Evolutionary conservation across 2,329 filamentous ascomycete species (phyloP), one percentile per base, ranked within the genome.

Genomic region (Penicillium oxalicum): DNA sequence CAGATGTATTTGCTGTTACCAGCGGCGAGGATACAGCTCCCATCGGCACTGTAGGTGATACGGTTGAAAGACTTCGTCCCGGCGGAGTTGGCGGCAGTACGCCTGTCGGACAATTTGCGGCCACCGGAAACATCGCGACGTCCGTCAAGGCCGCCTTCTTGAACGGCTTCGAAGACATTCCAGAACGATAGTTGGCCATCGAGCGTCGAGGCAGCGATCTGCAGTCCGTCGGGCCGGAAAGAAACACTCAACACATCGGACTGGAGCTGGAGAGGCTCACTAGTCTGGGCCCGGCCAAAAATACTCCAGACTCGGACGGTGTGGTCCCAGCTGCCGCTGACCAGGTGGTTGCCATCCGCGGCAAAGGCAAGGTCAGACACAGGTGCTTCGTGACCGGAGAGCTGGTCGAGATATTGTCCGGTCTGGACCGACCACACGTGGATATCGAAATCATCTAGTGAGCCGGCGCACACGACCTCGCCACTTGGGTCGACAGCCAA

Each of bases 1-100:
- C 93, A 97, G 45, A 98, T 96, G 69, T 95, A 96, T 73, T 98
- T 98, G 83, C 90, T 96, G 76, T 93, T 95, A 29, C 93, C 93
- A 41, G 83, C 91, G 0, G 91, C 93, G 36, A 98, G 76, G 9
- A 98, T 77, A 61, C 93, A 96, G 53, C 83, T 87, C 9, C 93
- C 93, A 64, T 98, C 93, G 1, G 88, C 86, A 66, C 90, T 95
- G 72, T 97, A 98, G 46, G 81, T 82, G 56, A 98, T 87, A 5
- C 86, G 87, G 61, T 81, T 85, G 73, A 95, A 98, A 56, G 83
- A 86, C 68, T 98, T 98, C 37, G 88, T 95, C 34, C 89, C 89
- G 1, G 89, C 81, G 2, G 87, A 85, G 61, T 95, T 97, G 40
- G 93, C 93, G 2, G 93, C 93, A 2, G 91, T 95, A 51, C 90